Conservation (phyloP, 495 filamentous ascomycete species). For the Annulohypoxylon maeteangense region DNA sequence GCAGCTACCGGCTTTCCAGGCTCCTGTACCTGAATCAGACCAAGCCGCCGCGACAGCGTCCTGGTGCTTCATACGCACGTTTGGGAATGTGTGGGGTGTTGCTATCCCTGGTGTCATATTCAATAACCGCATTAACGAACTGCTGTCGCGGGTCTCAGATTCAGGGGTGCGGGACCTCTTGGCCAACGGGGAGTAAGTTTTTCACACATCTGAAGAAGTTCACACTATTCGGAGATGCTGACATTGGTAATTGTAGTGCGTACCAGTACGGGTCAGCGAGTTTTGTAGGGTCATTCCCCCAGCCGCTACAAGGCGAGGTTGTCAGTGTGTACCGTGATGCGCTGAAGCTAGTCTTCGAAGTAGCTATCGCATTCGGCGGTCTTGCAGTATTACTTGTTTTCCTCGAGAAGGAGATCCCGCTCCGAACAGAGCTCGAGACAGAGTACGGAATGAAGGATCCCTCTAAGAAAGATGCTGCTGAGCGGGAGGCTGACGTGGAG, state of each 20-base stretch:
- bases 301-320: slow-evolving; percentile 27
- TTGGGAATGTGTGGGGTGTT: slow-evolving; percentile 62
- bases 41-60: slow-evolving; percentile 51
- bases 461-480: background rate
- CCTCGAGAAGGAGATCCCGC: slow-evolving; percentile 45
- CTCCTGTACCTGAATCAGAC: slow-evolving; percentile 49
- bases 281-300: slow-evolving; percentile 20
- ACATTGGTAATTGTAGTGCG: slow-evolving; percentile 17
- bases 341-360: slow-evolving; percentile 41
- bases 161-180: background rate
- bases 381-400: slow-evolving; percentile 36
- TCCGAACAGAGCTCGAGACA: slow-evolving; percentile 48
- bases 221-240: background rate
- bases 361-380: slow-evolving; percentile 38
- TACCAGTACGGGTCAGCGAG: slow-evolving; percentile 33
- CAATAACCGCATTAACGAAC: slow-evolving; percentile 49
- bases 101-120: slow-evolving; percentile 62
- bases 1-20: slow-evolving; percentile 53
- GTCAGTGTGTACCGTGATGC: slow-evolving; percentile 39
- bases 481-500: background rate
- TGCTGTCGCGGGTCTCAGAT: background rate
- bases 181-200: slow-evolving; percentile 8
- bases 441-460: slow-evolving; percentile 48
- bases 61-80: slow-evolving; percentile 58
- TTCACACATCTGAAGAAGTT: background rate